Evolutionary conservation across 768 basidiomycete species (phyloP), one percentile per base, ranked within the genome.

Genomic region (Mycena floridula): DNA sequence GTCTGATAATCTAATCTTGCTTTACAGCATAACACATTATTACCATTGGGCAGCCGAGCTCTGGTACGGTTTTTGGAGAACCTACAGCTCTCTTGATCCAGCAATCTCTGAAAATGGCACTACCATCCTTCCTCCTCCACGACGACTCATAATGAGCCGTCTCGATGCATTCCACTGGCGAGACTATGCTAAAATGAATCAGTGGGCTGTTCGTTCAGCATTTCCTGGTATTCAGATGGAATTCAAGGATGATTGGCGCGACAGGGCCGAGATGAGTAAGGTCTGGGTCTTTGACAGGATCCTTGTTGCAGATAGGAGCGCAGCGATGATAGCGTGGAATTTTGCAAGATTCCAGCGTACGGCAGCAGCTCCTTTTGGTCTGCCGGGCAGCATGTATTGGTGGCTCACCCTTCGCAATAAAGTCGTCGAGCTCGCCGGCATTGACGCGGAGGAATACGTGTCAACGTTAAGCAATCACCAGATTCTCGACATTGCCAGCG

Each of bases 1-100:
- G 21, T 44, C 36, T 47, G 26, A n/a, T n/a, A n/a, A n/a, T n/a
- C 42, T 41, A 7, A 47, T 38, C 18, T 18, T 11, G 44, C 40
- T 24, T 42, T 7, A 22, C 38, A 90, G 88, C 64, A 75, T 95
- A 45, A 87, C 85, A 1, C 92, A 95, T 62, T 95, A 94, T 59
- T 95, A 92, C 59, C 92, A 97, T 56, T 93, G 88, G 79, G 79
- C 85, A 25, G 92, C 93, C 4, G 93, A 97, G 58, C 77, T 93
- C 16, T 85, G 88, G 67, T 89, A 90, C 51, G 93, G 93, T 30
- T 78, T 94, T 53, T 95, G 93, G 93, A 77, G 90, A 7, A 82
- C 91, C 0, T 95, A 94, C 60, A 76, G 89, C 25, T 81, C 88
- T 2, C 68, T 95, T 9, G 90, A 93, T 59, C 75, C 77, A 1